A percentile compares a stretch with the other conserved stretches of the same genome.
phyloP scores from a whole-genome alignment of 345 rosid species.

The Hibiscus mutabilis region DNA sequence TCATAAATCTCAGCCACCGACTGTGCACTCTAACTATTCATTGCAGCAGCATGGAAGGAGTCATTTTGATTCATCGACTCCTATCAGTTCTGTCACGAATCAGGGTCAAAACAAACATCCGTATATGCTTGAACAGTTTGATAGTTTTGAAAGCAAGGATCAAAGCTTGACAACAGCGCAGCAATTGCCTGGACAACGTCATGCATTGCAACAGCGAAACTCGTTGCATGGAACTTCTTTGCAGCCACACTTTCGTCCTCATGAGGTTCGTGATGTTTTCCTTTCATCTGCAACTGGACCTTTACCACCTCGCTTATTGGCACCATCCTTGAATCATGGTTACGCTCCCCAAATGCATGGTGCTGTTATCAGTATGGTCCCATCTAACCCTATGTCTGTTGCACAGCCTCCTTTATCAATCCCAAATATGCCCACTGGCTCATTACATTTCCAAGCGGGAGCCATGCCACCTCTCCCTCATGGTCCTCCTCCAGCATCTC shows the following conservation, averaged over 20 bases:
- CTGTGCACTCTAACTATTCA: constrained; percentile 36
- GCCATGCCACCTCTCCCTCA: constrained; percentile 55
- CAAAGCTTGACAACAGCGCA: constrained; percentile 25
- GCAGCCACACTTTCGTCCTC: constrained; percentile 36
- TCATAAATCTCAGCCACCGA: constrained; percentile 47
- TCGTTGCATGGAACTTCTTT: constrained; percentile 32
- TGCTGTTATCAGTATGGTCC: constrained; percentile 22
- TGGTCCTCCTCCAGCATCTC: constrained; percentile 45
- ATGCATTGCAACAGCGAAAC: constrained; percentile 44
- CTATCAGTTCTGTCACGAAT: constrained; percentile 32
- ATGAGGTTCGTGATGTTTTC: constrained; percentile 32
- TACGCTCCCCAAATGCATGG: constrained; percentile 41
- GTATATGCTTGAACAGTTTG: constrained; percentile 40
- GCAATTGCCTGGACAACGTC: constrained; percentile 34
- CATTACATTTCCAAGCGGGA: constrained; percentile 34
- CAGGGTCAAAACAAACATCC: constrained; percentile 40
- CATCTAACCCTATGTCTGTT: constrained; percentile 24
- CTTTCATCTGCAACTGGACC: constrained; percentile 33
- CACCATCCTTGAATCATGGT: constrained; percentile 37
- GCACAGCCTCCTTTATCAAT: constrained; percentile 38
- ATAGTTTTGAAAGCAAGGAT: constrained; percentile 36
- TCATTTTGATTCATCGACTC: constrained; percentile 39
- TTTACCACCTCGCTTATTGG: constrained; percentile 36
- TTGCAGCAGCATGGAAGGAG: constrained; percentile 33
- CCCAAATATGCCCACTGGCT: constrained; percentile 30